Conservation (phyloP, 75 land plant genomes). For the Picea glauca region DNA sequence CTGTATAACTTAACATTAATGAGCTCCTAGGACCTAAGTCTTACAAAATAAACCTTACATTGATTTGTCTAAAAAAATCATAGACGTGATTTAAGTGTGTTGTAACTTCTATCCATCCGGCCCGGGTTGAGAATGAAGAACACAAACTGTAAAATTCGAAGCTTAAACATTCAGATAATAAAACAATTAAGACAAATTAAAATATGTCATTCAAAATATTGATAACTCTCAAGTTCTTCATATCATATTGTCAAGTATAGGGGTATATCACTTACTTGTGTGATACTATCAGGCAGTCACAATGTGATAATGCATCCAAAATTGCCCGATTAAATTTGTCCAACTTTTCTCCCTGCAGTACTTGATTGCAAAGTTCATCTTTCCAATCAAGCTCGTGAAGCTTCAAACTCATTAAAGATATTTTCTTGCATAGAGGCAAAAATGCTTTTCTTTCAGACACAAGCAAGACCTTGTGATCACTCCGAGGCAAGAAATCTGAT, state of each 20-base stretch:
- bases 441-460: conserved; percentile 41
- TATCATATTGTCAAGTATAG: background rate
- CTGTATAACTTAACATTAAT: too few relatives aligned
- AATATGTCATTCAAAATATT: background rate
- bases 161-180: background rate
- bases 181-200: background rate
- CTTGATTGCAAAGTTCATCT: background rate
- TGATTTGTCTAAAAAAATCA: too few relatives aligned
- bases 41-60: too few relatives aligned
- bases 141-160: background rate
- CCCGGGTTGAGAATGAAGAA: background rate
- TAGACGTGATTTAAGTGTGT: too few relatives aligned
- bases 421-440: conserved; percentile 26
- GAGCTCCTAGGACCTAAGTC: too few relatives aligned
- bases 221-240: background rate
- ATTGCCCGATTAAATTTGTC: conserved; percentile 7
- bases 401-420: conserved; percentile 27
- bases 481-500: conserved; percentile 5
- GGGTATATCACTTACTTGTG: conserved; percentile 35
- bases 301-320: conserved; percentile 12
- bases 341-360: background rate
- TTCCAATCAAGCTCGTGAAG: conserved; percentile 13
- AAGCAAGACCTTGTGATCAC: conserved; percentile 27
- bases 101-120: background rate
- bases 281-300: conserved; percentile 29